Evolutionary conservation across 2,329 filamentous ascomycete genomes (phyloP), one percentile per base, ranked within the genome.

Genomic region (Aspergillus tamarii): DNA sequence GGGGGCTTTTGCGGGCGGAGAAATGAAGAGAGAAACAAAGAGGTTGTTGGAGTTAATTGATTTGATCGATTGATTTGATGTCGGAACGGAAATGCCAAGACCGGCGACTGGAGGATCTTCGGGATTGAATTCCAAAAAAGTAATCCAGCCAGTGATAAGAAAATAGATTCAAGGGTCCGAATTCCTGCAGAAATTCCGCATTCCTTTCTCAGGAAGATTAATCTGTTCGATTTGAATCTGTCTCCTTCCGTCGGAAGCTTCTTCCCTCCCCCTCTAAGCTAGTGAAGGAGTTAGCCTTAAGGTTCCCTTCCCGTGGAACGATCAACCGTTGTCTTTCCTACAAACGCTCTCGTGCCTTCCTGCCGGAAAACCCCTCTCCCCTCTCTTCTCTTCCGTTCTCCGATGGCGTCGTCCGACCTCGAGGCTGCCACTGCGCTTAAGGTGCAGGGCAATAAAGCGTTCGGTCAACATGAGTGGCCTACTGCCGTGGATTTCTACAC

Each of bases 381-480:
- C 63, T 43, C 63, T 28, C 28, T 39, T 52, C 36, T 64, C 60
- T 28, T 54, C 32, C 58, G n/a, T 48, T 30, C 56, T 39, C 45
- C 59, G 55, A 82, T 81, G 78, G 78, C 78, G 68, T 77, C 79
- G 59, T 65, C 79, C 59, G 79, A 81, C 59, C 70, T 76, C 72
- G 89, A 91, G 77, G 88, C 91, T 78, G 94, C 94, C 59, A 86
- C 89, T 70, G 91, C 90, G 75, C 84, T 96, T 72, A 99, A 99
- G 84, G 91, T 96, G 79, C 87, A 96, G 80, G 95, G 95, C 77
- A 99, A 99, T 81, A 91, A 94, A 75, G 93, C 93, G 59, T 98
- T 98, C 81, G 88, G 89, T 62, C 84, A 88, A 36, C 93, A 97
- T 74, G 91, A 98, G 83, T 99, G 92, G 91, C 87, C 86, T 12